phyloP scores from a whole-genome alignment of 768 basidiomycete genomes.

The Lyophyllum decastes region DNA sequence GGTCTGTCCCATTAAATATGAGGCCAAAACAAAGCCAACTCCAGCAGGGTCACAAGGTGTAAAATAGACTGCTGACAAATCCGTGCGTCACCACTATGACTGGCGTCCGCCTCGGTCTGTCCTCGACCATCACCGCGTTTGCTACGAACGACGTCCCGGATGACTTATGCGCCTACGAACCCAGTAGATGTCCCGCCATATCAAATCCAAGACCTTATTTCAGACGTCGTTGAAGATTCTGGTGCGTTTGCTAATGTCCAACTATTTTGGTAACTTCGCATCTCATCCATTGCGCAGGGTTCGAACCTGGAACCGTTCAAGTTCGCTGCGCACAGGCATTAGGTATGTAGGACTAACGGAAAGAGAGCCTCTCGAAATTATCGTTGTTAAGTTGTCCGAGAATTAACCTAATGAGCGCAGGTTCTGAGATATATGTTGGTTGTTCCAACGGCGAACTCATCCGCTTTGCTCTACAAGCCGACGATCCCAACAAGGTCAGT shows the following conservation, averaged over 20 bases:
- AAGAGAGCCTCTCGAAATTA: not conserved
- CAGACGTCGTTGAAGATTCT: conserved; percentile 28
- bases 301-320: conserved; percentile 22
- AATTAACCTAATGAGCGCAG: conserved; percentile 34
- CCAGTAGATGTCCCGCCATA: conserved; percentile 64
- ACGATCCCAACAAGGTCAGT: conserved; percentile 49
- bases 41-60: conserved; percentile 6
- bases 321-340: conserved; percentile 59
- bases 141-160: conserved; percentile 11
- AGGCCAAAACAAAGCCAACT: not conserved
- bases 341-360: conserved; percentile 36
- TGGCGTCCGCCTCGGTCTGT: not conserved
- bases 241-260: conserved; percentile 16
- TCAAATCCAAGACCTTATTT: conserved; percentile 50
- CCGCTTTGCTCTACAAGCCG: conserved; percentile 72
- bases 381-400: not conserved
- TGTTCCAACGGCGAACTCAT: conserved; percentile 84
- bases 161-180: conserved; percentile 39
- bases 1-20: conserved; percentile 2
- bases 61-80: conserved; percentile 18
- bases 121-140: conserved; percentile 8
- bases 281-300: conserved; percentile 7
- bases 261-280: too few relatives aligned
- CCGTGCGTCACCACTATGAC: conserved; percentile 7
- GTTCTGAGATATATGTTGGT: conserved; percentile 85